A percentile compares a stretch with the other conserved stretches of the same genome.
phyloP scores from a whole-genome alignment of 495 filamentous ascomycete species.

The Neurospora sp. region DNA sequence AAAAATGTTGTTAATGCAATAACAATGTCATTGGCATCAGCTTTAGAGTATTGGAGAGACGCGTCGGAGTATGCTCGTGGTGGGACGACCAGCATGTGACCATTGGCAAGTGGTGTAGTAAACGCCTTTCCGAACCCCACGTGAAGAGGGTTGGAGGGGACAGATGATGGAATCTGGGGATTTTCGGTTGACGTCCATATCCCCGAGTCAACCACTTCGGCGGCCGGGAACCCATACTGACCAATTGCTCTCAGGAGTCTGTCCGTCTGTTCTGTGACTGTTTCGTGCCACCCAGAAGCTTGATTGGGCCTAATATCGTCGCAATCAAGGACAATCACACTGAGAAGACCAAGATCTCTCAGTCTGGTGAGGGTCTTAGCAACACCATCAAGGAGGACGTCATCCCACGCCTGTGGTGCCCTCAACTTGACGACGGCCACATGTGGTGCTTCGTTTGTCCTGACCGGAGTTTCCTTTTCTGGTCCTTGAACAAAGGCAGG shows the following conservation, averaged over 20 bases:
- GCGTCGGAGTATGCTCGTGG: constrained; percentile 57
- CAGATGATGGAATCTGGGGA: constrained; percentile 11
- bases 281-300: constrained; percentile 21
- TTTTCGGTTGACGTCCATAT: constrained; percentile 28
- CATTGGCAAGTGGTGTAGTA: constrained; percentile 58
- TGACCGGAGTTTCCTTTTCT: constrained; percentile 15
- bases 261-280: constrained; percentile 55
- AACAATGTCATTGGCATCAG: constrained; percentile 57
- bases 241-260: constrained; percentile 68
- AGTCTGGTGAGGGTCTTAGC: constrained; percentile 79
- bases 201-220: constrained; percentile 58
- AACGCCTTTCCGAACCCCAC: constrained; percentile 46
- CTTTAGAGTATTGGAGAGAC: constrained; percentile 41
- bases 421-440: constrained; percentile 81
- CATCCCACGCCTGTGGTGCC: constrained; percentile 56
- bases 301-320: constrained; percentile 31
- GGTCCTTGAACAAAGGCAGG: constrained; percentile 27
- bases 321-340: constrained; percentile 73
- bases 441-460: constrained; percentile 49
- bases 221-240: constrained; percentile 50
- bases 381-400: constrained; percentile 60
- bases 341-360: constrained; percentile 64
- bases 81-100: constrained; percentile 69
- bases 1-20: constrained; percentile 65
- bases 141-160: constrained; percentile 20